A percentile compares a stretch with the other conserved stretches of the same genome.
Evolutionary conservation across 2,329 filamentous ascomycete species (phyloP).

Genomic region (Cryphonectria carpinicola): DNA sequence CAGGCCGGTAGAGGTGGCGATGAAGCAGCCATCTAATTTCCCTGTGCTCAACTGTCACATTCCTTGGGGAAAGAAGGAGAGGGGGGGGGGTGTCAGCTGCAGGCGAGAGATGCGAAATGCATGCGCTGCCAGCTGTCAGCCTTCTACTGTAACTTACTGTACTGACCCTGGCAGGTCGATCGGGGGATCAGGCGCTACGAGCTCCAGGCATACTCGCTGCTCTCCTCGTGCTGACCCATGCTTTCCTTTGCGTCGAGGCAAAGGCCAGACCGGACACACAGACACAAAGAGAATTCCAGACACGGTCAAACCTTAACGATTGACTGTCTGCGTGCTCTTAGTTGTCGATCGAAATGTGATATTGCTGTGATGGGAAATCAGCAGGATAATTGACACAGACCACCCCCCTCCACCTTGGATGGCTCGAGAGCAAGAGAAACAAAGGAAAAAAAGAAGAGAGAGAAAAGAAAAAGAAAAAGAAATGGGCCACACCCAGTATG

Average conservation of each 20-base stretch:
- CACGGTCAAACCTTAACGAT: neutral
- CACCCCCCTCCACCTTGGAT: neutral
- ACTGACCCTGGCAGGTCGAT: neutral
- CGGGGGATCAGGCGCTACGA: neutral
- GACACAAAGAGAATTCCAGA: neutral
- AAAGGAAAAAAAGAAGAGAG: neutral
- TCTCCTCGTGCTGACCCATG: neutral
- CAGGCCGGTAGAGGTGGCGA: neutral
- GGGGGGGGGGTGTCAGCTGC: neutral
- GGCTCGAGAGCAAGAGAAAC: neutral
- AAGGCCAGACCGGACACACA: neutral
- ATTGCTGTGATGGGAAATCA: neutral
- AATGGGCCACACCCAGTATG: neutral
- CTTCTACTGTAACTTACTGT: neutral
- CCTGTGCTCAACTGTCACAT: neutral
- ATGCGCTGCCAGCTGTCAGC: conserved; percentile 12
- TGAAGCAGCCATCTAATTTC: neutral
- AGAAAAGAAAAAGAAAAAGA: neutral
- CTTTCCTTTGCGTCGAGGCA: neutral
- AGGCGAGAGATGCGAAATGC: neutral
- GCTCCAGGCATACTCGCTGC: neutral
- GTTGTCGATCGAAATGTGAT: neutral
- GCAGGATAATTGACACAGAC: conserved; percentile 6
- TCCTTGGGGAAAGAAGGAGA: neutral
- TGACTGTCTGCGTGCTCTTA: neutral